These are phyloP conservation scores for Psilocybe azurescens DNA, from an alignment of 768 basidiomycete species.

Conservation along the genomic window DNA sequence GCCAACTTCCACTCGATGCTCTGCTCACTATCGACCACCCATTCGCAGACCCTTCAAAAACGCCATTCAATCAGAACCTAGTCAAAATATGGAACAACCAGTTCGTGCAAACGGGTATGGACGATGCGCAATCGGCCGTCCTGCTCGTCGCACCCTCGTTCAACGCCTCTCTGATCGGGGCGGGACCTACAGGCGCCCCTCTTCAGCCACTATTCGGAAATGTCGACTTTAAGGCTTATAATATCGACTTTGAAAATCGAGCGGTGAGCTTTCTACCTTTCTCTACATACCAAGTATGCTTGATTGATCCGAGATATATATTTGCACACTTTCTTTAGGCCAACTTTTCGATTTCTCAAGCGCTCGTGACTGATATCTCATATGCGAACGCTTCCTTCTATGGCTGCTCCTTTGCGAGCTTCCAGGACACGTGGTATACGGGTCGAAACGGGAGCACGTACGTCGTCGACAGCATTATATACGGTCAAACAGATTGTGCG, in stretches of 20 bases:
- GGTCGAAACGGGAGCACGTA: constrained; percentile 64
- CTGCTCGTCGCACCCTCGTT: constrained; percentile 61
- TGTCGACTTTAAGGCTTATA: constrained; percentile 65
- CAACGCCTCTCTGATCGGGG: constrained; percentile 62
- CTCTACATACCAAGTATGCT: background rate
- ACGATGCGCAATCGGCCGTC: constrained; percentile 65
- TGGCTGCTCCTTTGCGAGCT: constrained; percentile 63
- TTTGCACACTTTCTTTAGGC: constrained; percentile 36
- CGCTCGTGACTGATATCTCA: constrained; percentile 64
- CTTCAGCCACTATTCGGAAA: constrained; percentile 56
- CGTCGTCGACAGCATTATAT: constrained; percentile 65
- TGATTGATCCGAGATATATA: background rate
- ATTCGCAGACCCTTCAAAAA: constrained; percentile 35
- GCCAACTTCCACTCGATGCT: constrained; percentile 50
- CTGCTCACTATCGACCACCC: constrained; percentile 37
- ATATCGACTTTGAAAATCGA: constrained; percentile 69
- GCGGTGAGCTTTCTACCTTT: constrained; percentile 47
- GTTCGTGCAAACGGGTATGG: constrained; percentile 46
- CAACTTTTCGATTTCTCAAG: constrained; percentile 64
- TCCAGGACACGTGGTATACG: constrained; percentile 71
- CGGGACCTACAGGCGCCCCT: constrained; percentile 63
- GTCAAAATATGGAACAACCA: constrained; percentile 59
- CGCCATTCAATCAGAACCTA: constrained; percentile 53
- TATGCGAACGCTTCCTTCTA: constrained; percentile 75
- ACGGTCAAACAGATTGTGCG: constrained; percentile 69